Base-by-base conservation (phyloP, 139 green algal genomes). In the Coelastrella sp. region DNA sequence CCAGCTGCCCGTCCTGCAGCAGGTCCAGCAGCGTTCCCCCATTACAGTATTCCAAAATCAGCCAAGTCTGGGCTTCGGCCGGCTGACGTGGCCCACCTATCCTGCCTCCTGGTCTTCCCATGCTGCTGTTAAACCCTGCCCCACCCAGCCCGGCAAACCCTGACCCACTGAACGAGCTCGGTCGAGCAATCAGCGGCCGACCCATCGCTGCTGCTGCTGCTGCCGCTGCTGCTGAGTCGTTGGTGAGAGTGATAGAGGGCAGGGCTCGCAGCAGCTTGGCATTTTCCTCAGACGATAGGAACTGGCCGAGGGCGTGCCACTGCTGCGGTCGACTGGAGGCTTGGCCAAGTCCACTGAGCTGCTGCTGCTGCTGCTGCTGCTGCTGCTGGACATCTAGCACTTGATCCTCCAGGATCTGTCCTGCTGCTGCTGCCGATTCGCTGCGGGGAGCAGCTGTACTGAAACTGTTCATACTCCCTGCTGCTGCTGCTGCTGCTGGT, bases 21-120 rank as follows among this genome's bases (percentile, higher is more conserved):
- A 83, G 49, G n/a, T 89, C 85, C 56, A 84, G 72, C 58, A 89
- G 57, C 10, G 72, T 89, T 6, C 85, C 83, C 19, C 59, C 61
- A 25, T 73, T 15, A 35, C 61, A 76, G 60, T 80, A 80, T 61
- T 87, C 81, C 81, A 87, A 59, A 57, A 87, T 73, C 24, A 87
- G 83, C 83, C 83, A 88, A 1, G 83, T 88, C 66, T 88, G 83
- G 27, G 85, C 85, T 24, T 89, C 85, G 17, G n/a, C 24, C 11
- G 15, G 61, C 8, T 22, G 58, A 58, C 15, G 65, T 73, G 15
- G 65, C 35, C 35, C 35, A 5, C 35, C 35, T 49, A 49, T 49
- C 35, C 65, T 73, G 65, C 65, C 15, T 15, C 65, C 65, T 15
- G 14, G 59, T 15, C 27, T 76, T 22, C 78, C 8, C 7, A 14